These are phyloP conservation scores for Trichoderma gamsii DNA, from an alignment of 495 filamentous ascomycete genomes.

Conservation along the genomic window DNA sequence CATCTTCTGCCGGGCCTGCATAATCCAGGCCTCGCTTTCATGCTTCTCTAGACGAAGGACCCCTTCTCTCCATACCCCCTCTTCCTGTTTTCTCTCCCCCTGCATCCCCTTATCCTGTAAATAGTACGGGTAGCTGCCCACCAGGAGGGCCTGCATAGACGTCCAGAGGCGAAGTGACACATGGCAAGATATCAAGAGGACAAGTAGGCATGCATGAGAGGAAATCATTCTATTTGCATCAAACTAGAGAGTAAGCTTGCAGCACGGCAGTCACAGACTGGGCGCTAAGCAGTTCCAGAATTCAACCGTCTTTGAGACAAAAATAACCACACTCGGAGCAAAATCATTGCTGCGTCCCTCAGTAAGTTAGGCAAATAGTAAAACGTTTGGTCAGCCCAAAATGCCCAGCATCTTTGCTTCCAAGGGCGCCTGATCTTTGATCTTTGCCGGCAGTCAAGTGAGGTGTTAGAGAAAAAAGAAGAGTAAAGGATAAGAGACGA, in stretches of 20 bases:
- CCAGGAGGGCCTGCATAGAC: not conserved
- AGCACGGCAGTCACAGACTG: not conserved
- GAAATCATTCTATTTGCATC: not conserved
- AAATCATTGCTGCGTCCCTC: not conserved
- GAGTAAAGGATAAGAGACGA: not conserved
- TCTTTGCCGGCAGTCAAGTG: not conserved
- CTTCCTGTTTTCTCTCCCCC: not conserved
- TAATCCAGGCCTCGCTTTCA: not conserved
- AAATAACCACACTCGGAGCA: not conserved
- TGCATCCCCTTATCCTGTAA: not conserved
- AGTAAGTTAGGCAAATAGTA: too few relatives aligned
- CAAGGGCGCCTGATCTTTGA: not conserved
- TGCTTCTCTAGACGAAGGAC: not conserved
- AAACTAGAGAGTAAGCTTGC: not conserved
- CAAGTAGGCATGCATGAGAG: not conserved
- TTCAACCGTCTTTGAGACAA: not conserved
- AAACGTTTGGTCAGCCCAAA: not conserved
- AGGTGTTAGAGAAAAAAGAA: not conserved
- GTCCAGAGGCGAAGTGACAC: constrained; percentile 1
- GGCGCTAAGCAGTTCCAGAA: not conserved
- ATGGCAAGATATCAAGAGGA: constrained; percentile 2
- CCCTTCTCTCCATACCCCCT: not conserved
- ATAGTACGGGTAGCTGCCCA: not conserved
- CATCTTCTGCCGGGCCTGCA: not conserved
- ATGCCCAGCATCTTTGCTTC: not conserved